A percentile compares a stretch with the other conserved stretches of the same genome.
These are phyloP conservation scores for Leccinellum rugosiceps DNA, from an alignment of 768 basidiomycete genomes.

Conservation along the genomic window DNA sequence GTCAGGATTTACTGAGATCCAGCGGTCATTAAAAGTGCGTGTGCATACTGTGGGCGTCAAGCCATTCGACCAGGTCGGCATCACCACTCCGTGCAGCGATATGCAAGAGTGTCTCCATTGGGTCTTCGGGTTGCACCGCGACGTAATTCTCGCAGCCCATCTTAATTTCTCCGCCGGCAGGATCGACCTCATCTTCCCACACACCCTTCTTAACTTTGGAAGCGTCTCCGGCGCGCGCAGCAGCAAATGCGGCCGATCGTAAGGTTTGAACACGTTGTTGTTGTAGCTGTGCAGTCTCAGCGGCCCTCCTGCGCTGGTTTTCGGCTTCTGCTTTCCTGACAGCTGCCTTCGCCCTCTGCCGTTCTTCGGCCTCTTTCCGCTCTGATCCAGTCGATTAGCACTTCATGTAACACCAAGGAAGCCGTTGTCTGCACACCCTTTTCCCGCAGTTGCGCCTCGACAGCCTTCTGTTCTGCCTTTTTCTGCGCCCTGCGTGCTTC, in stretches of 20 bases:
- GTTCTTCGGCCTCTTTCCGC: constrained; percentile 51
- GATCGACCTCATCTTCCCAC: constrained; percentile 69
- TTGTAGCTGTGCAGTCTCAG: constrained; percentile 44
- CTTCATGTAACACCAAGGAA: constrained; percentile 3
- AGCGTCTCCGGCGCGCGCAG: constrained; percentile 54
- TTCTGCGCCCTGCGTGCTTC: constrained; percentile 46
- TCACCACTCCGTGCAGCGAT: constrained; percentile 59
- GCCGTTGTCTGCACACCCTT: constrained; percentile 36
- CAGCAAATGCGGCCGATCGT: constrained; percentile 62
- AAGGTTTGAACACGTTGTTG: constrained; percentile 50
- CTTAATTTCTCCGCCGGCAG: constrained; percentile 67
- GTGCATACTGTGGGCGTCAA: constrained; percentile 65
- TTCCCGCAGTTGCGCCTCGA: constrained; percentile 46
- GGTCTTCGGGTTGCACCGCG: constrained; percentile 44
- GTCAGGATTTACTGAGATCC: constrained; percentile 17
- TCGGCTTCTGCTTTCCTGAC: constrained; percentile 56
- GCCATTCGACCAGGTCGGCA: constrained; percentile 59
- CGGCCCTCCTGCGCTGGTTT: constrained; percentile 43
- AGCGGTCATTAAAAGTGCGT: constrained; percentile 22
- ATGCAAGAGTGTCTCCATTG: constrained; percentile 66
- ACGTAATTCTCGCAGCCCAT: constrained; percentile 52
- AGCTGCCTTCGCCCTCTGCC: constrained; percentile 52
- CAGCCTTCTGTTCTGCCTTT: constrained; percentile 45
- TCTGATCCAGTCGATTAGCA: constrained; percentile 30
- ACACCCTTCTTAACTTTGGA: constrained; percentile 59